Percentiles rank a stretch among this genome's conserved stretches.
These are phyloP conservation scores for Phylloporus arenicola DNA, from an alignment of 768 basidiomycete species.

Conservation along the genomic window DNA sequence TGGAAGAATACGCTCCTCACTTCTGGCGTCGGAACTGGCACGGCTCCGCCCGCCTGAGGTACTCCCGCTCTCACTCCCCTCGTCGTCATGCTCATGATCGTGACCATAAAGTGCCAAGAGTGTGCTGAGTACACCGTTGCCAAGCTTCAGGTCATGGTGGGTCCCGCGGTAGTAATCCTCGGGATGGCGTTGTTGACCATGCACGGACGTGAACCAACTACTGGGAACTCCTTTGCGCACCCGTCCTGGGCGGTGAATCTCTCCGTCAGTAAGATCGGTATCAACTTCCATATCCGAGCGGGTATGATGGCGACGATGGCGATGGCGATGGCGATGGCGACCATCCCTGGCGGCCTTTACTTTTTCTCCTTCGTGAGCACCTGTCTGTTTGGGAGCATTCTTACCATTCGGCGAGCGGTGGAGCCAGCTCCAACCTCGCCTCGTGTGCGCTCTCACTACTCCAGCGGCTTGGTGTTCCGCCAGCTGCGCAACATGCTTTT, in stretches of 20 bases:
- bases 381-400: background rate
- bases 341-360: constrained; percentile 5
- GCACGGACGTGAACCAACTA: constrained; percentile 13
- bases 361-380: background rate
- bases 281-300: constrained; percentile 12
- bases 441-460: constrained; percentile 42
- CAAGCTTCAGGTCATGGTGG: constrained; percentile 18
- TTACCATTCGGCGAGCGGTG: constrained; percentile 6
- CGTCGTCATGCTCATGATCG: constrained; percentile 28
- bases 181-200: constrained; percentile 1
- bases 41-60: constrained; percentile 16
- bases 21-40: constrained; percentile 17
- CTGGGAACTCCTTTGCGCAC: constrained; percentile 15
- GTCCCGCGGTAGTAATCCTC: constrained; percentile 2
- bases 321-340: constrained; percentile 1
- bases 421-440: constrained; percentile 23
- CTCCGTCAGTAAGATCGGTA: background rate
- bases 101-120: constrained; percentile 56
- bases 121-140: constrained; percentile 58
- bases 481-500: constrained; percentile 24
- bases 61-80: constrained; percentile 21
- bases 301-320: background rate
- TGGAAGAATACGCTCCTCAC: constrained; percentile 15
- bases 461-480: constrained; percentile 34
- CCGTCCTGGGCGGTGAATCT: constrained; percentile 4